phyloP scores from a whole-genome alignment of 495 filamentous ascomycete species.

The Penicillium steckii region DNA sequence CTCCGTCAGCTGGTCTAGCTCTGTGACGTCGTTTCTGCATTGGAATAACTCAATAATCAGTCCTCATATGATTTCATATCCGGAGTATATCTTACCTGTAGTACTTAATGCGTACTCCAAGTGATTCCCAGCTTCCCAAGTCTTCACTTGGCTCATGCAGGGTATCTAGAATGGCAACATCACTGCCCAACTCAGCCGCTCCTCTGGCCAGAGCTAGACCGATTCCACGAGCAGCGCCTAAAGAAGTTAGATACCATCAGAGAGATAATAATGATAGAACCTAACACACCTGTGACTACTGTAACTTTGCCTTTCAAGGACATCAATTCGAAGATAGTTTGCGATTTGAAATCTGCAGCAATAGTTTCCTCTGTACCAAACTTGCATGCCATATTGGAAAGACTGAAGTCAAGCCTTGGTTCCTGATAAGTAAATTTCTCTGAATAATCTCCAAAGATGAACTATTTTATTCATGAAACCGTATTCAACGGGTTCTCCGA shows the following conservation, averaged over 20 bases:
- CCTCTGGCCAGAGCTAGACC: constrained; percentile 18
- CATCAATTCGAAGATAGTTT: background rate
- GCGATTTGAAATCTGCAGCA: background rate
- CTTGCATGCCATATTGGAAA: background rate
- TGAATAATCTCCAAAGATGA: no score
- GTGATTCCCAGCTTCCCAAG: background rate
- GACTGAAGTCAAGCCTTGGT: no score
- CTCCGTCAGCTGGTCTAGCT: background rate
- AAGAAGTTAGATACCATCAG: background rate
- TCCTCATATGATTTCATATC: background rate
- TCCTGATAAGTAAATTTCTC: no score
- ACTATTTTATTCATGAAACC: no score
- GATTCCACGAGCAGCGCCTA: constrained; percentile 6
- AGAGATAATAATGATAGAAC: background rate
- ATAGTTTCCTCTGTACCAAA: background rate
- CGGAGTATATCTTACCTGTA: background rate
- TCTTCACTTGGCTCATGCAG: background rate
- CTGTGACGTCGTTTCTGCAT: background rate
- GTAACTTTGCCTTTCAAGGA: background rate
- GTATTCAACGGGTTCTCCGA: no score
- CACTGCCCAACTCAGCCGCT: constrained; percentile 44
- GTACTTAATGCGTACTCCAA: background rate
- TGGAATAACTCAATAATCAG: background rate
- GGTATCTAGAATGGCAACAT: constrained; percentile 28
- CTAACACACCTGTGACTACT: background rate